phyloP scores from a whole-genome alignment of 306 rosid species.

The Pyrus bretschneideri region DNA sequence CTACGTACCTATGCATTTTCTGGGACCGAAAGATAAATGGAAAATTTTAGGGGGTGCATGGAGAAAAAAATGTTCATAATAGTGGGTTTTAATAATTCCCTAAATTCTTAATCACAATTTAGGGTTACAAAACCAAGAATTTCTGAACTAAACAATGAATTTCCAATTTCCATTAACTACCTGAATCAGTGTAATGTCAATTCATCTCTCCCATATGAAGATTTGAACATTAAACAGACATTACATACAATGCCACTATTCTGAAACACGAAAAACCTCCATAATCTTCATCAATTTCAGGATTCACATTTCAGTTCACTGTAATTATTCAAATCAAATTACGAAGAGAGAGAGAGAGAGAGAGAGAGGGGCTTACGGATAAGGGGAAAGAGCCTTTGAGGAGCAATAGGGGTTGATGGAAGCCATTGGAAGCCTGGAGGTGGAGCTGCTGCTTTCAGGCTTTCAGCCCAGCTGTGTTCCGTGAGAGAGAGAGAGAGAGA shows the following conservation, averaged over 20 bases:
- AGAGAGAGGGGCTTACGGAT: constrained; percentile 11
- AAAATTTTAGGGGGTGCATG: too few species aligned
- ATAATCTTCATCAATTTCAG: not conserved
- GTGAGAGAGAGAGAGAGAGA: not conserved
- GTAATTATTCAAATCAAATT: not conserved
- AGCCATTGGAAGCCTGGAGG: constrained; percentile 19
- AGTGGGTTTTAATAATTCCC: too few species aligned
- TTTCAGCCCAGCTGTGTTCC: too few species aligned
- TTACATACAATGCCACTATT: not conserved
- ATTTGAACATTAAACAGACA: not conserved
- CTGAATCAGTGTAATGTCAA: not conserved
- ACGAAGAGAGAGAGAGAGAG: not conserved
- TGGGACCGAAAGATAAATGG: too few species aligned
- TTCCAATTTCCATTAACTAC: not conserved
- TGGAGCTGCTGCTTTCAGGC: not conserved
- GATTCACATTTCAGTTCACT: not conserved
- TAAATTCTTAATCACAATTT: not conserved
- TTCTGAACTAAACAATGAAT: not conserved
- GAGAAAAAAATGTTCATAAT: too few species aligned
- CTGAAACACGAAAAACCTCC: not conserved
- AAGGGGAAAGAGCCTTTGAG: constrained; percentile 11
- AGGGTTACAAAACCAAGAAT: not conserved
- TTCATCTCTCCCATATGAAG: not conserved
- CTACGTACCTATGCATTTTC: too few species aligned
- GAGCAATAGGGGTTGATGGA: constrained; percentile 16